These are phyloP conservation scores for Gymnopilus junonius DNA, from an alignment of 768 basidiomycete species.

Conservation along the genomic window DNA sequence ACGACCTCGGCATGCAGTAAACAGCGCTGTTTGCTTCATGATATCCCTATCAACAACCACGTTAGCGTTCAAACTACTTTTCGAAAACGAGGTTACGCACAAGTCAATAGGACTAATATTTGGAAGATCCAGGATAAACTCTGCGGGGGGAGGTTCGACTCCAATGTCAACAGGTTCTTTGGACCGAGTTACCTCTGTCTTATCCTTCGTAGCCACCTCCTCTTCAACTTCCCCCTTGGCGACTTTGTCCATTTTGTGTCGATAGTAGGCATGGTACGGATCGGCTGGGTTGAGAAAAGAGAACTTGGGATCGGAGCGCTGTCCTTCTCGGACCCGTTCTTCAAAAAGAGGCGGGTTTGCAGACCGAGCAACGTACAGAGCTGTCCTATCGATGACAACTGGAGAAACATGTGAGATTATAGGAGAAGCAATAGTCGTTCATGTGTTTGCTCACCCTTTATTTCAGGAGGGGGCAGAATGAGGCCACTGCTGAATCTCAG, in stretches of 20 bases:
- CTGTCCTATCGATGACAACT: conserved; percentile 97
- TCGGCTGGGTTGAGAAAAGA: conserved; percentile 97
- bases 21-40: conserved; percentile 94
- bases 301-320: conserved; percentile 96
- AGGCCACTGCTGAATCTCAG: conserved; percentile 79
- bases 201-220: conserved; percentile 53
- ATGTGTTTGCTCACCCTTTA: conserved; percentile 79
- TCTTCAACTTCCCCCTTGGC: conserved; percentile 75
- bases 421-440: conserved; percentile 10
- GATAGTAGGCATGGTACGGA: conserved; percentile 98
- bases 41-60: conserved; percentile 66
- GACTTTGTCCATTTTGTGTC: conserved; percentile 86
- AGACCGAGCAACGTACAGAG: conserved; percentile 89
- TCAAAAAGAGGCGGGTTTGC: conserved; percentile 93
- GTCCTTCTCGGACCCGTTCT: conserved; percentile 96
- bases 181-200: conserved; percentile 36
- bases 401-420: conserved; percentile 15
- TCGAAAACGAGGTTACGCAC: conserved; percentile 55
- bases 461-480: conserved; percentile 95
- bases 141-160: conserved; percentile 75
- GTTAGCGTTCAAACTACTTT: not conserved
- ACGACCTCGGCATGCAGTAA: conserved; percentile 90
- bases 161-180: conserved; percentile 65
- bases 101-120: conserved; percentile 88
- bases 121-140: conserved; percentile 87